Percentiles rank a stretch among this genome's conserved stretches.
Evolutionary conservation across 2,329 filamentous ascomycete genomes (phyloP).

Genomic region (Fusarium pilosicola): DNA sequence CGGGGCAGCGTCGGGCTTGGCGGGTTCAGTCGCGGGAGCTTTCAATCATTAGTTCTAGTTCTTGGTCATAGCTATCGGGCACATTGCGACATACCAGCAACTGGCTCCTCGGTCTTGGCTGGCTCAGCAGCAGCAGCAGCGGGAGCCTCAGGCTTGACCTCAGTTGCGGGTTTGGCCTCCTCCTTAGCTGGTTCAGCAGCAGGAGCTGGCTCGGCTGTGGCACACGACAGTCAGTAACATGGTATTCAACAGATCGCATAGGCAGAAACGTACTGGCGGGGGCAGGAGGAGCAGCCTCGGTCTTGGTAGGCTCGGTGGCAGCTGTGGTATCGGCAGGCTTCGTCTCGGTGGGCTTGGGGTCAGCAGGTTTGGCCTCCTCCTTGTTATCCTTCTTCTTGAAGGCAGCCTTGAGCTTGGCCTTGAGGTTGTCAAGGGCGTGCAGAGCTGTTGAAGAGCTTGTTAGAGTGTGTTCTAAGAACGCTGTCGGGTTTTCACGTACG

Average conservation of each 20-base stretch:
- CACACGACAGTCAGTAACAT: constrained; percentile 18
- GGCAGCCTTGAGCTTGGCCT: constrained; percentile 64
- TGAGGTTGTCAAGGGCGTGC: constrained; percentile 64
- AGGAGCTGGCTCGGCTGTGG: constrained; percentile 41
- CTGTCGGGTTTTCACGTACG: constrained; percentile 53
- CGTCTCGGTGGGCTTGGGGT: constrained; percentile 35
- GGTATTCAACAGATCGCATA: neutral
- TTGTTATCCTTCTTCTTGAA: constrained; percentile 60
- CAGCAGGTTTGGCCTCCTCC: constrained; percentile 43
- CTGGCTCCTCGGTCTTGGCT: constrained; percentile 40
- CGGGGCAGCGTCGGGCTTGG: constrained; percentile 45
- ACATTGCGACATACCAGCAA: constrained; percentile 31
- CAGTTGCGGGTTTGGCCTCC: constrained; percentile 43
- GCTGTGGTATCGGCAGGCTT: constrained; percentile 33
- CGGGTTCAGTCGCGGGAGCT: constrained; percentile 42
- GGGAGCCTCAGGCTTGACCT: constrained; percentile 40
- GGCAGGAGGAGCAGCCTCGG: constrained; percentile 47
- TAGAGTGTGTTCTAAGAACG: neutral
- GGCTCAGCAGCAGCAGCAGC: constrained; percentile 41
- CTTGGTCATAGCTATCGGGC: too few relatives aligned
- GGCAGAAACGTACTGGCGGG: constrained; percentile 44
- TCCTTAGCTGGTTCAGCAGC: constrained; percentile 42
- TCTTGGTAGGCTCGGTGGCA: constrained; percentile 49
- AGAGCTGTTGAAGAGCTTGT: constrained; percentile 53
- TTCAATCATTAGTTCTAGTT: constrained; percentile 2